Evolutionary conservation across 176 grass and related monocot genomes (phyloP), one percentile per base, ranked within the genome.

Genomic region (Leersia perrieri): DNA sequence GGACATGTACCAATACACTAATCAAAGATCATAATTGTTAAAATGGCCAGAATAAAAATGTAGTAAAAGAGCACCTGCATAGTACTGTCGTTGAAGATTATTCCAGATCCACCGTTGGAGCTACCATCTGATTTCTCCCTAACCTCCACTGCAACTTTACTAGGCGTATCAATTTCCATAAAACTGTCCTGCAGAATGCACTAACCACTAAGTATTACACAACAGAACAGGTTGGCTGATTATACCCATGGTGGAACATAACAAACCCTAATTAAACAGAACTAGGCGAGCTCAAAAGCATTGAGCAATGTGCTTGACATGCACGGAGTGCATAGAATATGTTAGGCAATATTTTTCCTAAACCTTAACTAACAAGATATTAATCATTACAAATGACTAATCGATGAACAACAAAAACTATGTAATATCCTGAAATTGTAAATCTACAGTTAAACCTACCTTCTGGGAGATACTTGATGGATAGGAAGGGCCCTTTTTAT

Each of bases 141-240:
- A 30, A 70, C 72, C 41, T 79, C 64, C 58, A 73, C 29, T 60
- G 72, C 33, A 80, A 74, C 61, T 72, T 63, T 75, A 66, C 78
- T 38, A 77, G 83, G 80, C 0, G 26, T 22, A 89, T 92, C 83
- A 86, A 86, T 73, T 75, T 92, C 83, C 78, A 88, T 89, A 20
- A 75, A 66, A 83, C 64, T 76, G 57, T 72, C 75, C 90, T 92
- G 86, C 45, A 83, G 55, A 89, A 66, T 45, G 45, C 16, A 49
- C 7, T 38, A 49, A 20, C 10, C 15, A 83, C 76, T 25, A 70
- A 6, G 53, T 16, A 60, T 67, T 66, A 66, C 5, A 34, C 30
- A 44, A 11, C 23, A 23, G 18, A 67, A 68, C 42, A 69, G 14
- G 45, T 33, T 60, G 53, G 66, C 12, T 39, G 29, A 77, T 77